A percentile compares a stretch with the other conserved stretches of the same genome.
Conservation (phyloP, 2,329 filamentous ascomycete species). For the Zymoseptoria brevis region DNA sequence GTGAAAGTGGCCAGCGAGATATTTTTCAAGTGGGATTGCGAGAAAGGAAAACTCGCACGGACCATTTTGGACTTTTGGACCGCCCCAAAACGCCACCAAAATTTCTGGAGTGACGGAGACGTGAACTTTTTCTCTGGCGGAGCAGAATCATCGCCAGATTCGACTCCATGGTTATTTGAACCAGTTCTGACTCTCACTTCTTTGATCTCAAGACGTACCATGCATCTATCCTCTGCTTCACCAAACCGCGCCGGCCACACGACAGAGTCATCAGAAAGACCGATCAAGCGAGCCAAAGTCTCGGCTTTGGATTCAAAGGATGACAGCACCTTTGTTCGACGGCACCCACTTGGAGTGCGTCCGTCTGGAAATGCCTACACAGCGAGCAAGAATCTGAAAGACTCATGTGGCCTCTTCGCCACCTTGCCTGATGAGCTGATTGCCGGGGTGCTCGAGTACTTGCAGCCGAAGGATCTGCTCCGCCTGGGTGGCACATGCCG, state of each 20-base stretch:
- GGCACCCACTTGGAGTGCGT: constrained; percentile 76
- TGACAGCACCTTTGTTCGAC: constrained; percentile 50
- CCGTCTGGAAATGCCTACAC: constrained; percentile 78
- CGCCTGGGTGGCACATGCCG: constrained; percentile 70
- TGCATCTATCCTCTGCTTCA: not conserved
- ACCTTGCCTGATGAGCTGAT: constrained; percentile 74
- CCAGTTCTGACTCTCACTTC: not conserved
- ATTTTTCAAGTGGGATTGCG: not conserved
- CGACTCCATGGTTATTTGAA: not conserved
- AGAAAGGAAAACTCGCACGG: not conserved
- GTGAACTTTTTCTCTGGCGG: not conserved
- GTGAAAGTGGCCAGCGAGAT: not conserved
- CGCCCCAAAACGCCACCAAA: not conserved
- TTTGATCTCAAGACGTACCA: not conserved
- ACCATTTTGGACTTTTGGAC: not conserved
- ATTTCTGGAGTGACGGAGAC: not conserved
- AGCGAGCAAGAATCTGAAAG: constrained; percentile 57
- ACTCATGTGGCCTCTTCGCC: constrained; percentile 57
- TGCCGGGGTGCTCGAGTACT: constrained; percentile 63
- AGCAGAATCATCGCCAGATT: not conserved
- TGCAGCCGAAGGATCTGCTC: constrained; percentile 57
- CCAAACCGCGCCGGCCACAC: not conserved
- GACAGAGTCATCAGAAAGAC: constrained; percentile 11
- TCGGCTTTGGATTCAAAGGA: constrained; percentile 7
- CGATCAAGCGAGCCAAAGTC: constrained; percentile 14